Evolutionary conservation across 176 grass and related monocot genomes (phyloP).

Genomic region (Neostapfia colusana): DNA sequence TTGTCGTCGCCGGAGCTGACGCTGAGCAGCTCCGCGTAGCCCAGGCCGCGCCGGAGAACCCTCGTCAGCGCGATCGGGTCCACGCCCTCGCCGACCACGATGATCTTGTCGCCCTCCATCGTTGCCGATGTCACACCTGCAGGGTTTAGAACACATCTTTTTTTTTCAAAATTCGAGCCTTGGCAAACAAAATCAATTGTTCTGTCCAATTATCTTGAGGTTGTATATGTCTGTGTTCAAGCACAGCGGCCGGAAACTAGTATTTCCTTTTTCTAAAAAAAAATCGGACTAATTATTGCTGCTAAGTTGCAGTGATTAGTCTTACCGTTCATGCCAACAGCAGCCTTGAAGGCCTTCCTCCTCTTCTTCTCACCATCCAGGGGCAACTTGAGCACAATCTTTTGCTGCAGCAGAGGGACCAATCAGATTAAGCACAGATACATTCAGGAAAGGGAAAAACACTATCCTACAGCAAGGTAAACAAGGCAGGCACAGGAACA

Average conservation of each 20-base stretch:
- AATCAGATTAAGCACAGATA: neutral
- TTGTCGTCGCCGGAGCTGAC: conserved; percentile 55
- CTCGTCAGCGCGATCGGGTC: conserved; percentile 61
- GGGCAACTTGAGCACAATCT: conserved; percentile 64
- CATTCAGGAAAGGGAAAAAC: neutral
- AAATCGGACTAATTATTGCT: neutral
- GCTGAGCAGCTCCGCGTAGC: conserved; percentile 62
- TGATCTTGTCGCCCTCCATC: conserved; percentile 56
- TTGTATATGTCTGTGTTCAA: too few relatives aligned
- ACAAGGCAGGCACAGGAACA: neutral
- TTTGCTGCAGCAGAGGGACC: conserved; percentile 54
- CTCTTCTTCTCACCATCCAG: conserved; percentile 61
- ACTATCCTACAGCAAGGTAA: neutral
- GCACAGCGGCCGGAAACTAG: too few relatives aligned
- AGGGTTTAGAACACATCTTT: neutral
- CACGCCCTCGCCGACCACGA: conserved; percentile 48
- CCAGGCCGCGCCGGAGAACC: conserved; percentile 50
- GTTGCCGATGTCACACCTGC: conserved; percentile 65
- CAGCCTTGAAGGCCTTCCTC: conserved; percentile 73
- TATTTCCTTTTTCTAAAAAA: too few relatives aligned
- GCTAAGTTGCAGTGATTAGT: neutral
- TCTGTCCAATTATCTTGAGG: neutral
- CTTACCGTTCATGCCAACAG: conserved; percentile 62
- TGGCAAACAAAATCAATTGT: neutral
- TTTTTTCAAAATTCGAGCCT: neutral